A percentile compares a stretch with the other conserved stretches of the same genome.
These are phyloP conservation scores for Vaccinium macrocarpon DNA, from an alignment of 148 eudicot genomes.

Conservation along the genomic window DNA sequence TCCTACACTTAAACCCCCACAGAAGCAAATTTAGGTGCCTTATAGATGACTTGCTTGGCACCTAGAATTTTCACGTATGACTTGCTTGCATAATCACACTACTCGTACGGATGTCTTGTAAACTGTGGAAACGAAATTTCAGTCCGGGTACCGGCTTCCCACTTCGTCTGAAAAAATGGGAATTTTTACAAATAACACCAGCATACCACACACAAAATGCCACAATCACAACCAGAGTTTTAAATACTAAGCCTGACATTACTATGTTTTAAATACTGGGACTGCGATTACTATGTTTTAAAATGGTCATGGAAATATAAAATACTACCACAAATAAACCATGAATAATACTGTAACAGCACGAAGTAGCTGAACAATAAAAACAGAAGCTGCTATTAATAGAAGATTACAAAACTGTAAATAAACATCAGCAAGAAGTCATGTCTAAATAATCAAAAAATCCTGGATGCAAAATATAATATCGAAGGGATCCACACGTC, in stretches of 20 bases:
- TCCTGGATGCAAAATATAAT: not conserved
- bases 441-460: not conserved
- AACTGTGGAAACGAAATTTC: not conserved
- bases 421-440: conserved; percentile 1
- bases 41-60: not conserved
- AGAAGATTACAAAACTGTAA: not conserved
- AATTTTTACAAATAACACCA: not conserved
- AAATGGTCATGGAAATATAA: not conserved
- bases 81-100: not conserved
- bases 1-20: conserved; percentile 21
- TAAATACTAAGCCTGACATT: too few relatives aligned
- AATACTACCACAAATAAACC: not conserved
- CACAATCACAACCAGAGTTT: too few relatives aligned
- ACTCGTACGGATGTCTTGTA: not conserved
- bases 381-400: not conserved
- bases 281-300: too few relatives aligned
- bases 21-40: conserved; percentile 14
- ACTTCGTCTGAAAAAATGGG: not conserved
- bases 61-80: not conserved
- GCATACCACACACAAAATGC: too few relatives aligned
- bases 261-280: too few relatives aligned
- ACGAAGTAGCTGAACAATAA: not conserved
- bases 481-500: too few relatives aligned
- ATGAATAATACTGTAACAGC: not conserved
- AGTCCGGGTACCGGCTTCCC: not conserved